Conservation (phyloP, 805 yeast genomes). For the Ogataea ramenticola region DNA sequence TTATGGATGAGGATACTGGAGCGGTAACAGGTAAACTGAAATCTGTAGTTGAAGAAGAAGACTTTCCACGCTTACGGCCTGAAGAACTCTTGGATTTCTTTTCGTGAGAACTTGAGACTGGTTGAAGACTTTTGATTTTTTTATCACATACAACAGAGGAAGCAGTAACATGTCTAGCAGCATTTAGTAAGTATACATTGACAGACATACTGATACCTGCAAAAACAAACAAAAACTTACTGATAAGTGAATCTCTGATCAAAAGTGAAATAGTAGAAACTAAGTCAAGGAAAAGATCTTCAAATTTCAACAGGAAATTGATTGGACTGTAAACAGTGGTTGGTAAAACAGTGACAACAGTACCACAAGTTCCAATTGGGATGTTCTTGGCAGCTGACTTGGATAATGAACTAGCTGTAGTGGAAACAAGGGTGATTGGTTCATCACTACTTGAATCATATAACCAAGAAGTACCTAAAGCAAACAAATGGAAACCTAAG, state of each 20-base stretch:
- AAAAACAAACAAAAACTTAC: conserved; percentile 67
- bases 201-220: conserved; percentile 71
- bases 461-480: conserved; percentile 66
- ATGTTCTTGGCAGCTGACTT: conserved; percentile 36
- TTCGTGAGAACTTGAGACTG: conserved; percentile 1
- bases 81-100: conserved; percentile 1
- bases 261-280: conserved; percentile 55
- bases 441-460: conserved; percentile 35
- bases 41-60: not conserved
- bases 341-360: conserved; percentile 52
- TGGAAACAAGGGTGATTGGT: conserved; percentile 14
- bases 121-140: not conserved
- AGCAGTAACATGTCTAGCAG: conserved; percentile 45
- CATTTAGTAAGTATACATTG: conserved; percentile 80
- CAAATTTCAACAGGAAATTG: conserved; percentile 48
- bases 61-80: not conserved
- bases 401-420: conserved; percentile 27
- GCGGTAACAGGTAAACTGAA: not conserved
- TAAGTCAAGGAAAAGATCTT: conserved; percentile 47
- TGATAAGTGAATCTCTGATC: conserved; percentile 71
- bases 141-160: conserved; percentile 1
- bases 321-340: conserved; percentile 52
- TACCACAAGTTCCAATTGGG: conserved; percentile 33
- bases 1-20: not conserved
- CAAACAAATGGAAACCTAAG: conserved; percentile 57